Conservation (phyloP, 352 stramenopile genomes). For the Saprolegnia parasitica region DNA sequence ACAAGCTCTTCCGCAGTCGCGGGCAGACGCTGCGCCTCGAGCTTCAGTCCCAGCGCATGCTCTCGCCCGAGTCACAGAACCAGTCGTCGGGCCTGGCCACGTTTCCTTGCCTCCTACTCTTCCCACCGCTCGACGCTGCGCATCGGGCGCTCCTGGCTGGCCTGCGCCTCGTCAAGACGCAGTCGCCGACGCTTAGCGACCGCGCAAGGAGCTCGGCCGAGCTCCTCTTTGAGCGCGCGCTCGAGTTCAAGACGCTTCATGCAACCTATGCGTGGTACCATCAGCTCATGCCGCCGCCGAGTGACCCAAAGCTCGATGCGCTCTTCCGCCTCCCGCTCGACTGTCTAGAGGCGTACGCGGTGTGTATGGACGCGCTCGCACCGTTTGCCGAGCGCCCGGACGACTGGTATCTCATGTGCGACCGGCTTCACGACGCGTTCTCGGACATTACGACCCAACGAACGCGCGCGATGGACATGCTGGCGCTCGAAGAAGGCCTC, state of each 20-base stretch:
- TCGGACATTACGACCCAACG: conserved; percentile 10
- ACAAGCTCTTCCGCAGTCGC: background rate
- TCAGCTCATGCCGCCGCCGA: background rate
- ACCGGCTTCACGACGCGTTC: conserved; percentile 3
- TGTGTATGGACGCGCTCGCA: conserved; percentile 5
- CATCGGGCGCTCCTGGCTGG: conserved; percentile 9
- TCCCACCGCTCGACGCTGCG: conserved; percentile 13
- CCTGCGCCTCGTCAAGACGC: background rate
- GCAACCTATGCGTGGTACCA: conserved; percentile 8
- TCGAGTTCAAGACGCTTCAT: conserved; percentile 1
- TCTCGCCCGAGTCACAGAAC: background rate
- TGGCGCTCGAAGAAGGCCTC: conserved; percentile 7
- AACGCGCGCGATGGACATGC: conserved; percentile 8
- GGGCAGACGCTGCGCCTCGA: background rate
- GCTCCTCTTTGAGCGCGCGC: conserved; percentile 1
- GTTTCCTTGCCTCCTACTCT: conserved; percentile 18
- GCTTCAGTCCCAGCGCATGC: conserved; percentile 7
- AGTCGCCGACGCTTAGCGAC: conserved; percentile 5
- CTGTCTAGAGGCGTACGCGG: conserved; percentile 4
- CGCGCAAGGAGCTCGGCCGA: background rate
- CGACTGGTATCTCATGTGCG: conserved; percentile 13
- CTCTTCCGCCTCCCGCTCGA: background rate
- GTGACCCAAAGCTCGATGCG: background rate
- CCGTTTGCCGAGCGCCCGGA: background rate
- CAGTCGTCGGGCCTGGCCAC: background rate